These are phyloP conservation scores for Sclerotinia trifoliorum DNA, from an alignment of 2,329 filamentous ascomycete species.

Conservation along the genomic window DNA sequence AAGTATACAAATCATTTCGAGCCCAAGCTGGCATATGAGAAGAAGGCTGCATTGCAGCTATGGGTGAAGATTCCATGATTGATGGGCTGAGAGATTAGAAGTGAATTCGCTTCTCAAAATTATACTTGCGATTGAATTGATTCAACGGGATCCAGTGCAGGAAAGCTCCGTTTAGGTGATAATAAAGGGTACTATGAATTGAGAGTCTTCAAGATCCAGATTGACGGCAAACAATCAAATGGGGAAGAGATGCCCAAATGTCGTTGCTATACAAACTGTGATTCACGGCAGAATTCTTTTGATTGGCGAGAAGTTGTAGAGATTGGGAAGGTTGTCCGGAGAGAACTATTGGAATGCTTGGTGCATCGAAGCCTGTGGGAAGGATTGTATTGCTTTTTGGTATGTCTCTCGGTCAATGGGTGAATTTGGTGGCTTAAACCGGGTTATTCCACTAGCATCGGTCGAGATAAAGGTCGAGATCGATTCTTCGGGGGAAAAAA, in stretches of 20 bases:
- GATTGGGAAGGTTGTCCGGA: constrained; percentile 16
- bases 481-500: background rate
- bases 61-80: constrained; percentile 87
- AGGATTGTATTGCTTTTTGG: background rate
- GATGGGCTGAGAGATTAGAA: background rate
- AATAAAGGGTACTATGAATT: constrained; percentile 9
- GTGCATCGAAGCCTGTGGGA: constrained; percentile 16
- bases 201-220: background rate
- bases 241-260: constrained; percentile 14
- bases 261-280: constrained; percentile 20
- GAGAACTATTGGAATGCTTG: constrained; percentile 22
- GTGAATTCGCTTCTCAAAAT: constrained; percentile 17
- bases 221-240: constrained; percentile 18
- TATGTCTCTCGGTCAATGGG: background rate
- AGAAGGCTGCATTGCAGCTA: constrained; percentile 87
- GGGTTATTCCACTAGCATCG: background rate
- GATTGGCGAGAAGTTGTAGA: background rate
- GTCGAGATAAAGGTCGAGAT: constrained; percentile 14
- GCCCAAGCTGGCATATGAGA: constrained; percentile 62
- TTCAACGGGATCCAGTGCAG: background rate
- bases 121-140: constrained; percentile 21
- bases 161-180: constrained; percentile 5
- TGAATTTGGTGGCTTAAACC: constrained; percentile 7
- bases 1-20: constrained; percentile 53
- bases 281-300: constrained; percentile 6